A percentile compares a stretch with the other conserved stretches of the same genome.
Evolutionary conservation across 139 green algal species (phyloP).

Genomic region (Tetratostichococcus sp.): DNA sequence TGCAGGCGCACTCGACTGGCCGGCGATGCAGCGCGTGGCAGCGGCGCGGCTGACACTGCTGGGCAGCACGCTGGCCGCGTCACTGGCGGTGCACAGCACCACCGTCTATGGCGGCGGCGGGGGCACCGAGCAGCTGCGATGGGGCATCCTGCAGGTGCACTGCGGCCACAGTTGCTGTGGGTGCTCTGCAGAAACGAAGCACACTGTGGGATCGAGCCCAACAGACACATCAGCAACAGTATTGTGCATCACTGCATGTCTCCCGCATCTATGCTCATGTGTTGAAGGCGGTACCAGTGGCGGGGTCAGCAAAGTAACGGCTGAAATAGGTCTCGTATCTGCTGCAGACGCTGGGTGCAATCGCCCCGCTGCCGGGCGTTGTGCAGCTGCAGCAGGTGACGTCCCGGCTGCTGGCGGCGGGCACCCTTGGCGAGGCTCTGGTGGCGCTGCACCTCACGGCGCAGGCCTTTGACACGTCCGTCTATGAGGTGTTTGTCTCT

Average conservation of each 20-base stretch:
- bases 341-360: too few relatives aligned
- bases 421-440: not conserved
- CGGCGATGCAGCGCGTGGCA: not conserved
- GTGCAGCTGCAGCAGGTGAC: not conserved
- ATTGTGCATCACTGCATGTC: too few relatives aligned
- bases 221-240: not conserved
- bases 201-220: not conserved
- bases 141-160: not conserved
- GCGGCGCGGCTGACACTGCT: not conserved
- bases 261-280: too few relatives aligned
- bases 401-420: not conserved
- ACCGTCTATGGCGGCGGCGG: too few relatives aligned
- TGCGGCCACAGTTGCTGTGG: too few relatives aligned
- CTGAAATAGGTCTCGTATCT: too few relatives aligned
- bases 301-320: too few relatives aligned
- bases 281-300: too few relatives aligned
- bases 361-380: not conserved
- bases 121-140: not conserved
- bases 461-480: too few relatives aligned
- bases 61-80: not conserved
- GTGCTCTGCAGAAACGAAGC: not conserved
- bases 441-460: not conserved
- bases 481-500: too few relatives aligned
- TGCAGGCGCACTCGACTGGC: not conserved
- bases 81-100: not conserved